Evolutionary conservation across 345 rosid genomes (phyloP).

Genomic region (Hibiscus tridactylites): DNA sequence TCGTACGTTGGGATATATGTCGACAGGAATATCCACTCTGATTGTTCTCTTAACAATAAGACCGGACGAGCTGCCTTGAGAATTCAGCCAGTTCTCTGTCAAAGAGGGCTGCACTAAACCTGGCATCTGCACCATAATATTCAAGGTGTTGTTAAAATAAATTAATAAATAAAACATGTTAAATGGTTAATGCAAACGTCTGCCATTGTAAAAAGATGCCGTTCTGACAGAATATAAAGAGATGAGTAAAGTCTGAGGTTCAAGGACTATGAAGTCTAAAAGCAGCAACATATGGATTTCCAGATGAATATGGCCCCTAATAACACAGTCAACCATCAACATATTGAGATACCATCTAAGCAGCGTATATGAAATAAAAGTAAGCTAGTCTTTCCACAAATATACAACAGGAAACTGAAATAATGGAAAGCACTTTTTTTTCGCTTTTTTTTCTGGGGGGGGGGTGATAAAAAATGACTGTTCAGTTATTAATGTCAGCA

Average conservation of each 20-base stretch:
- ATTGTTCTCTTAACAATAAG: slow-evolving; percentile 77
- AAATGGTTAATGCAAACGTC: not conserved
- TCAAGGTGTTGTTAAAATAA: slow-evolving; percentile 23
- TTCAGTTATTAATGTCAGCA: slow-evolving; percentile 2
- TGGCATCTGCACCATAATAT: slow-evolving; percentile 46
- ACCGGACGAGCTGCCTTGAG: slow-evolving; percentile 76
- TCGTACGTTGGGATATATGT: slow-evolving; percentile 70
- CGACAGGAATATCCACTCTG: slow-evolving; percentile 95
- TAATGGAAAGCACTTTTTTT: not conserved
- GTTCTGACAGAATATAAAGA: not conserved
- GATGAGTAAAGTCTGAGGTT: not conserved
- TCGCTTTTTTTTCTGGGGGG: no score
- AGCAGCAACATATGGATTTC: not conserved
- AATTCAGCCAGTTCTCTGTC: slow-evolving; percentile 67
- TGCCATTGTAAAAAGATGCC: not conserved
- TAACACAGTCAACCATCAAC: not conserved
- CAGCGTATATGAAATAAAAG: not conserved
- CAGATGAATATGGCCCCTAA: not conserved
- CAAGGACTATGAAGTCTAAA: not conserved
- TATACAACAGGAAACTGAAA: not conserved
- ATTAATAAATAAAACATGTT: not conserved
- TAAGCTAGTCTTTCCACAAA: not conserved
- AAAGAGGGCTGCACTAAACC: slow-evolving; percentile 56
- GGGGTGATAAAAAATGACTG: not conserved
- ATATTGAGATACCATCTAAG: not conserved